A percentile compares a stretch with the other conserved stretches of the same genome.
These are phyloP conservation scores for Prunus fruticosa DNA, from an alignment of 306 rosid genomes.

Conservation along the genomic window DNA sequence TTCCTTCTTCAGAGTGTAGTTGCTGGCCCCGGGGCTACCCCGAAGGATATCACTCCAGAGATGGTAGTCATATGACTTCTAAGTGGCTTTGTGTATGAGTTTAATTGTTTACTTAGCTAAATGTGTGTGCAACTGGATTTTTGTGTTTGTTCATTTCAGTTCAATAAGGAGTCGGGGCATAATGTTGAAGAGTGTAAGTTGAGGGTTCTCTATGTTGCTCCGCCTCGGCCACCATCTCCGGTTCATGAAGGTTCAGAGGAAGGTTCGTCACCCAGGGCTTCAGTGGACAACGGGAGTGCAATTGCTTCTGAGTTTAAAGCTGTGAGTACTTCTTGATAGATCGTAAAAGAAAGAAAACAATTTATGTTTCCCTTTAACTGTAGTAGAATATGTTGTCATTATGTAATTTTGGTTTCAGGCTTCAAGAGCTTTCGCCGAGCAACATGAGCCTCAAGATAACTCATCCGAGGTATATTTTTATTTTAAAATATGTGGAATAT, in stretches of 20 bases:
- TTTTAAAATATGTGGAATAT: background rate
- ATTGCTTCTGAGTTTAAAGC: slow-evolving; percentile 48
- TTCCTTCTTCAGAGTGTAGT: slow-evolving; percentile 82
- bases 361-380: background rate
- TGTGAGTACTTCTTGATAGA: slow-evolving; percentile 41
- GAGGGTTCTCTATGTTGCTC: slow-evolving; percentile 81
- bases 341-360: slow-evolving; percentile 6
- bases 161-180: slow-evolving; percentile 73
- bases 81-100: background rate
- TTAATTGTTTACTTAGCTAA: background rate
- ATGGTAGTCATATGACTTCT: slow-evolving; percentile 43
- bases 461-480: slow-evolving; percentile 55
- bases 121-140: slow-evolving; percentile 11
- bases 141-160: slow-evolving; percentile 39
- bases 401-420: slow-evolving; percentile 41
- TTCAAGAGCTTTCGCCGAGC: slow-evolving; percentile 50
- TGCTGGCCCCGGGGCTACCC: slow-evolving; percentile 48
- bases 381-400: slow-evolving; percentile 5
- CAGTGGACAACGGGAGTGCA: slow-evolving; percentile 68
- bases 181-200: slow-evolving; percentile 72
- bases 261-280: slow-evolving; percentile 82
- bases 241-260: slow-evolving; percentile 89
- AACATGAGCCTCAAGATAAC: slow-evolving; percentile 52
- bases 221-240: slow-evolving; percentile 80
- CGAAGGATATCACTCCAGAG: slow-evolving; percentile 65